phyloP scores from a whole-genome alignment of 2,329 filamentous ascomycete genomes.

The Huntiella abstrusa region DNA sequence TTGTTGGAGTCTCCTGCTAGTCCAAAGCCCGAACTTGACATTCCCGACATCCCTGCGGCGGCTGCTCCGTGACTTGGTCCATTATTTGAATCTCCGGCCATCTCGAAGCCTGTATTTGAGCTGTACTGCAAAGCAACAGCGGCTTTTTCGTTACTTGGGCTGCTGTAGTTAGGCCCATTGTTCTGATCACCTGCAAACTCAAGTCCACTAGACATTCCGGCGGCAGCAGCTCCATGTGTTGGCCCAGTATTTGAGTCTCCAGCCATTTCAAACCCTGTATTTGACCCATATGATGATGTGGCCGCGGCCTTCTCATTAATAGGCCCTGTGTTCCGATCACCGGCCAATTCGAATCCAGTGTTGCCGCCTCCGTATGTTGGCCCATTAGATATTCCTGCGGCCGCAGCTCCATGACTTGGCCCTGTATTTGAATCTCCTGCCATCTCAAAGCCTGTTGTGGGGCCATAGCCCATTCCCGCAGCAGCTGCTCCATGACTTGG shows the following conservation, averaged over 20 bases:
- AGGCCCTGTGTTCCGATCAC: neutral
- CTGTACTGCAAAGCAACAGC: neutral
- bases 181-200: neutral
- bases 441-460: neutral
- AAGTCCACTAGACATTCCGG: neutral
- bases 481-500: neutral
- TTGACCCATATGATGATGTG: neutral
- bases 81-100: neutral
- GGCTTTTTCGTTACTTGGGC: neutral
- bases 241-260: neutral
- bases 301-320: neutral
- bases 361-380: neutral
- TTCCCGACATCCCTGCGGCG: neutral
- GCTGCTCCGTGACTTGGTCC: neutral
- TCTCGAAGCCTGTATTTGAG: neutral
- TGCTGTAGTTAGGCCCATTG: neutral
- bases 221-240: neutral
- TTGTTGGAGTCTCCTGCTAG: neutral
- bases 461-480: slow-evolving; percentile 1
- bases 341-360: neutral
- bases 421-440: neutral
- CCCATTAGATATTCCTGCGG: neutral
- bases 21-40: neutral
- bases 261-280: neutral
- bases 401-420: neutral